Evolutionary conservation across 805 yeast species (phyloP), one percentile per base, ranked within the genome.

Genomic region (Metschnikowia similis): DNA sequence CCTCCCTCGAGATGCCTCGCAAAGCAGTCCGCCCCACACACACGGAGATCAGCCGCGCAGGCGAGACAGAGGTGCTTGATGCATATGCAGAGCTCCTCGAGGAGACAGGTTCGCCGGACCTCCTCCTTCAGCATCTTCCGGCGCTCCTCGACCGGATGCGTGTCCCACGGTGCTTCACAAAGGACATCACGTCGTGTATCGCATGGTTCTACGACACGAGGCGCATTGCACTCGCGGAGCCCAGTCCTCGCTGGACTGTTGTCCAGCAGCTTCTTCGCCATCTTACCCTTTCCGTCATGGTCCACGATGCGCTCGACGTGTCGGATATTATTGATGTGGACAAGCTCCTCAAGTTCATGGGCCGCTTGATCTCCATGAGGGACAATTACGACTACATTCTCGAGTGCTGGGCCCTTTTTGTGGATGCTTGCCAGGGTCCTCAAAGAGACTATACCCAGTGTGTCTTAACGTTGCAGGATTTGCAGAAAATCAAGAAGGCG

Each of bases 321-420:
- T 59, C 72, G 6, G 78, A 73, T 50, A 64, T 74, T 4, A 60
- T 74, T 13, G 77, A 74, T 52, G 61, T 73, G 28, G 76, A 72
- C 48, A 74, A 72, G 54, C 59, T 73, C 28, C 59, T 71, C 13
- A 35, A 40, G 17, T 62, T 66, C 48, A 52, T 59, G 38, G 59
- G 55, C 38, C 62, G 62, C 42, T 59, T 73, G 16, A 47, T 72
- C 16, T 63, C 64, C 49, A 70, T 69, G 49, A 51, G 76, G 40
- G 63, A 73, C 52, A 56, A 67, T 35, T 66, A 58, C 47, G 39
- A 32, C 13, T 53, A 51, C 10, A 72, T 74, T 5, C 45, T 46
- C 10, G 61, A 56, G 4, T 63, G 68, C 46, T 74, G 76, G 77
- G 51, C 46, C 5, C 60, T 73, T 13, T 67, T 73, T 46, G 66